Evolutionary conservation across 768 basidiomycete genomes (phyloP), one percentile per base, ranked within the genome.

Genomic region (Pleurotus giganteus): DNA sequence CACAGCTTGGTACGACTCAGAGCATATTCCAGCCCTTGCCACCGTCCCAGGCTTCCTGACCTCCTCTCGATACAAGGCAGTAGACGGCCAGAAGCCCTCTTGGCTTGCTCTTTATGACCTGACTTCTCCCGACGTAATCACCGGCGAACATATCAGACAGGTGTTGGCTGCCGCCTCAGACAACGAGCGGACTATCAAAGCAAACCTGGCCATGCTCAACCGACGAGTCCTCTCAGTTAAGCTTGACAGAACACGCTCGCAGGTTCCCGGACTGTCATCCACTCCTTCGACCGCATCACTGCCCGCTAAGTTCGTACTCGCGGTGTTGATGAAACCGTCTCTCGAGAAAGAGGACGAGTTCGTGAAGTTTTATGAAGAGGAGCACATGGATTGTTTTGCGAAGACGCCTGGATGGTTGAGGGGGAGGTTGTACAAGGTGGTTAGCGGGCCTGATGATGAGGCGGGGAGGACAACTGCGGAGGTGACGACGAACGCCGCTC

Each of bases 1-100:
- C 47, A 15, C 43, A 73, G 72, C 70, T 43, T 73, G 71, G 69
- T 72, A 71, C 61, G 67, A 70, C 47, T 67, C 66, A 28, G 70
- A 71, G 55, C 72, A 72, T 45, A 66, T 58, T 28, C 70, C 70
- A 7, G 62, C 63, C 8, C 60, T 69, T 24, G 60, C 69, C 17
- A 63, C 67, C 7, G 64, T 70, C 21, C 68, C 69, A 15, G 68
- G 70, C 1, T 61, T 71, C 58, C 43, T 53, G 24, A 67, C 61
- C 29, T 70, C 66, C 4, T 23, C 64, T 36, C 67, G 70, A 8
- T 74, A 68, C 67, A 72, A 69, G 52, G 72, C 72, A 8, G 59
- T 59, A 21, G 68, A 69, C 52, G 56, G 49, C 19, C 45, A 57
- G 24, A 57, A 55, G 24, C 69, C 67, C 2, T 58, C 58, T 3